Evolutionary conservation across 139 green algal genomes (phyloP), one percentile per base, ranked within the genome.

Genomic region (Coccomyxa sp.): DNA sequence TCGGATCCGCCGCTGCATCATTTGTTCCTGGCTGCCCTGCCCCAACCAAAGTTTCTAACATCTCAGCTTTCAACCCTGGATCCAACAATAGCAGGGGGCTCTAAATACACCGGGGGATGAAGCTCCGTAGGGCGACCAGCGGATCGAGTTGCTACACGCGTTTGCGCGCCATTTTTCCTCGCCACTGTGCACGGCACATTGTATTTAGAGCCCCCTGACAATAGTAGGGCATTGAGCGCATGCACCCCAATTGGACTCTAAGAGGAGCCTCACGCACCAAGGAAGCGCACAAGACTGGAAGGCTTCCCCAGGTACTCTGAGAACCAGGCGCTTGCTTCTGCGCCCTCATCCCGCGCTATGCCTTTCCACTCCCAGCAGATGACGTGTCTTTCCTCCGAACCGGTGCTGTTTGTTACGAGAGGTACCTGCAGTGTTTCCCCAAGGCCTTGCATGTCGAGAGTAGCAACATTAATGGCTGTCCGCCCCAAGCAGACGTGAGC

Each of bases 281-380:
- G 45, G 68, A 89, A 93, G 28, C 91, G 84, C 67, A 94, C 87
- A 18, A 94, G 88, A 14, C 91, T 80, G 38, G 71, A 68, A 10
- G 86, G 81, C 27, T 76, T 78, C 10, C 86, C 89, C 81, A 95
- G 81, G 82, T 87, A 92, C 59, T 84, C 38, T 66, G 83, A 87
- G 79, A 95, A 88, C 91, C 91, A 94, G 23, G 80, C 71, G 68
- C 91, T 90, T 58, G 88, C 92, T 23, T 92, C 88, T 17, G 90
- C 85, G 23, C 92, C 92, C 83, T 93, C 91, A 77, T 95, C 92
- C n/a, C 81, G 71, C 13, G 89, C 92, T 27, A 32, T 21, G 18
- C 92, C 92, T 13, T 79, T 82, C 89, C 90, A 95, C 80, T 94
- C 91, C 90, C 92, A 94, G 32, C 82, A 85, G 21, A n/a, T 85